phyloP scores from a whole-genome alignment of 192 early-diverging fungal genomes.

The Gonapodya prolifera region DNA sequence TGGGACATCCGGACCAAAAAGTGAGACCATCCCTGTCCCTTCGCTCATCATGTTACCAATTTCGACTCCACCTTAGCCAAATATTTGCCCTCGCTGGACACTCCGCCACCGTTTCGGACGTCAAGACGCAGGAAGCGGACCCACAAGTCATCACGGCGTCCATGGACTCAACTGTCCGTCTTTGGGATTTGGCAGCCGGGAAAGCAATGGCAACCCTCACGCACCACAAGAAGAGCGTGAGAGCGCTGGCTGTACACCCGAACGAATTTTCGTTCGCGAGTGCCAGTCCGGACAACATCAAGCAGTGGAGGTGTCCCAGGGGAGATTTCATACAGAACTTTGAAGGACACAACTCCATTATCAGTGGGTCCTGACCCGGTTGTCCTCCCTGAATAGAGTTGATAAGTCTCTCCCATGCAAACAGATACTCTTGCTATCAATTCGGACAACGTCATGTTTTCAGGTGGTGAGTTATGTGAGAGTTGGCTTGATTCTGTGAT shows the following conservation, averaged over 20 bases:
- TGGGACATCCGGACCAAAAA: constrained; percentile 25
- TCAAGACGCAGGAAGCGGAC: constrained; percentile 88
- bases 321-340: constrained; percentile 94
- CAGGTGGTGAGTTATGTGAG: constrained; percentile 54
- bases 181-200: constrained; percentile 97
- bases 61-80: constrained; percentile 78
- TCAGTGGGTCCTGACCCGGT: too few species aligned
- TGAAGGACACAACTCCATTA: constrained; percentile 72
- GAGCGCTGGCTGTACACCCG: constrained; percentile 82
- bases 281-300: constrained; percentile 80
- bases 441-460: constrained; percentile 84
- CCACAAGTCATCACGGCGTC: constrained; percentile 92
- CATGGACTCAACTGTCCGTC: constrained; percentile 80
- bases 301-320: constrained; percentile 88
- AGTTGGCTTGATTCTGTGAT: background rate
- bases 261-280: constrained; percentile 88
- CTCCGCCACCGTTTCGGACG: constrained; percentile 65
- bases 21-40: constrained; percentile 19
- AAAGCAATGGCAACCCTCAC: constrained; percentile 88
- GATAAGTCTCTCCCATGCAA: too few species aligned
- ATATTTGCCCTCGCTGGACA: constrained; percentile 86
- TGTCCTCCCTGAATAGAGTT: too few species aligned
- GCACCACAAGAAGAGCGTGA: constrained; percentile 96
- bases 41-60: constrained; percentile 68
- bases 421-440: constrained; percentile 80